Conservation (phyloP, 2,329 filamentous ascomycete genomes). For the Fusarium oligoseptatum region DNA sequence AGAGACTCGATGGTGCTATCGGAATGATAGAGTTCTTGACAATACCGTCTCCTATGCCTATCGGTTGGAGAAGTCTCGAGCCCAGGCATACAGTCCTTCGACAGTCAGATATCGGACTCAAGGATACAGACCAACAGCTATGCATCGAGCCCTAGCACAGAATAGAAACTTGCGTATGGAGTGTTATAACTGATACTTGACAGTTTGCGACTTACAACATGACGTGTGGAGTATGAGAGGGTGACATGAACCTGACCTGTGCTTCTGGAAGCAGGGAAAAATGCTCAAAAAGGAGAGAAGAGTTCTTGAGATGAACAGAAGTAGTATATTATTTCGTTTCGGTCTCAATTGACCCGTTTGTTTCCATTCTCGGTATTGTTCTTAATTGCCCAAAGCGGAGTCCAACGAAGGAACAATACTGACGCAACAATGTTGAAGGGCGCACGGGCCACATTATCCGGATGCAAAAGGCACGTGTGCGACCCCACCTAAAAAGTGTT, state of each 20-base stretch:
- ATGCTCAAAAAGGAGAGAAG: not conserved
- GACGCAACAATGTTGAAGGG: constrained; percentile 16
- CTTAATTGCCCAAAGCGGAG: not conserved
- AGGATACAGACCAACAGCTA: constrained; percentile 42
- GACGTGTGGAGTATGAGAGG: not conserved
- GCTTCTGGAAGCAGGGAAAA: not conserved
- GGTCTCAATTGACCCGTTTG: not conserved
- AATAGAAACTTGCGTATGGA: constrained; percentile 23
- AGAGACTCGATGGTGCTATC: constrained; percentile 18
- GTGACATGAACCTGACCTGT: not conserved
- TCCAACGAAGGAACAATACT: not conserved
- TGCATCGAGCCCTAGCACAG: constrained; percentile 36
- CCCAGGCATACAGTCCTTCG: constrained; percentile 20
- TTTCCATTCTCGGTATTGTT: not conserved
- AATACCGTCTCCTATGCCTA: constrained; percentile 30
- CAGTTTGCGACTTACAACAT: constrained; percentile 3
- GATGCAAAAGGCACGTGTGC: constrained; percentile 48
- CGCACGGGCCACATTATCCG: constrained; percentile 23
- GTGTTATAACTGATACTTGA: constrained; percentile 25
- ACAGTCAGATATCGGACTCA: constrained; percentile 29
- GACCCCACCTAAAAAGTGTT: constrained; percentile 41
- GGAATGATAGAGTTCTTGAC: constrained; percentile 39
- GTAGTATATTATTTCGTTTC: not conserved
- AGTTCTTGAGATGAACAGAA: not conserved
- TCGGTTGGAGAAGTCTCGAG: constrained; percentile 37